phyloP scores from a whole-genome alignment of 2,329 filamentous ascomycete species.

The Didymella pomorum region DNA sequence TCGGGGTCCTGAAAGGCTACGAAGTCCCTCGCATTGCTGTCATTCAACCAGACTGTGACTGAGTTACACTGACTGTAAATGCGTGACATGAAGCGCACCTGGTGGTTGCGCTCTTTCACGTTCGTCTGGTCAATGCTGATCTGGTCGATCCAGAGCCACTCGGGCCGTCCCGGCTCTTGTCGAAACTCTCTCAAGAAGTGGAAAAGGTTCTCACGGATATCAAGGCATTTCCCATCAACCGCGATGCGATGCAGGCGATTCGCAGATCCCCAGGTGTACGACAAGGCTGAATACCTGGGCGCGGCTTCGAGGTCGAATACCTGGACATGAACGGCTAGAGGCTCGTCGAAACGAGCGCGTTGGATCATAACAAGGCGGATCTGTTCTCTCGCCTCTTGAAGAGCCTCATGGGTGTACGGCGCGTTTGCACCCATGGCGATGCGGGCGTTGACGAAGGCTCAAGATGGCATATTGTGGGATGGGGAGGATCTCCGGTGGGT shows the following conservation, averaged over 20 bases:
- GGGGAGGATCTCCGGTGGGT: background rate
- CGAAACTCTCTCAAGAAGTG: conserved; percentile 2
- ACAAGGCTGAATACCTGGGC: background rate
- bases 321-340: background rate
- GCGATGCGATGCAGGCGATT: background rate
- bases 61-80: conserved; percentile 2
- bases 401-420: background rate
- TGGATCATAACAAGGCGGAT: background rate
- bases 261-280: background rate
- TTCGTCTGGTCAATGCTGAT: conserved; percentile 4
- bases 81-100: conserved; percentile 3
- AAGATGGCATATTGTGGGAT: background rate
- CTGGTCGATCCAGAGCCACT: conserved; percentile 5
- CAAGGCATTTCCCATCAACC: background rate
- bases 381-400: background rate
- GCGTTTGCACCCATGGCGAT: background rate
- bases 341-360: background rate
- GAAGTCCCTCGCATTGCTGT: background rate
- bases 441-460: background rate
- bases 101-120: conserved; percentile 3
- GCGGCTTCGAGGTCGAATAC: background rate
- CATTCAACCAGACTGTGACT: background rate
- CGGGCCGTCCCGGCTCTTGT: background rate
- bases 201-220: conserved; percentile 1
- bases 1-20: background rate